Conservation (phyloP, 495 filamentous ascomycete genomes). For the Talaromyces borbonicus region DNA sequence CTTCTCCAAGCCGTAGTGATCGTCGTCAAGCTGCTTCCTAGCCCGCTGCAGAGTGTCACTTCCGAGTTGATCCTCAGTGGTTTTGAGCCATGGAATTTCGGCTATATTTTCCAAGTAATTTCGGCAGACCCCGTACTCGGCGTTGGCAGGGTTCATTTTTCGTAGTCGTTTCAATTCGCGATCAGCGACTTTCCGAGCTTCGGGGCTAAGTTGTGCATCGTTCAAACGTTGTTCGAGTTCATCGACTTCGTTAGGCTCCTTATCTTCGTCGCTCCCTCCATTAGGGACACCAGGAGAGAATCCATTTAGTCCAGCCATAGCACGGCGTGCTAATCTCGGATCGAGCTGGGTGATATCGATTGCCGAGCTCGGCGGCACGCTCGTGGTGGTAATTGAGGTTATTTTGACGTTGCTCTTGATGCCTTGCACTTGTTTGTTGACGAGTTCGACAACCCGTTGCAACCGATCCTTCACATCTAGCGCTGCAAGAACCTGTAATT, state of each 20-base stretch:
- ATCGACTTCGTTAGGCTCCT: conserved; percentile 75
- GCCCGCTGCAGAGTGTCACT: conserved; percentile 67
- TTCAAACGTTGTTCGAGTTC: conserved; percentile 82
- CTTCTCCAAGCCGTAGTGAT: conserved; percentile 94
- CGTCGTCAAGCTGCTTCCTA: conserved; percentile 84
- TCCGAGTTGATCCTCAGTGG: conserved; percentile 83
- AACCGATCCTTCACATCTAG: conserved; percentile 69
- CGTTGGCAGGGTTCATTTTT: conserved; percentile 91
- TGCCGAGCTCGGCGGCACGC: conserved; percentile 42
- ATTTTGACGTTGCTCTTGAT: conserved; percentile 78
- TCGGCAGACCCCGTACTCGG: conserved; percentile 86
- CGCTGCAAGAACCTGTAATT: conserved; percentile 70
- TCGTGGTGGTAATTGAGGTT: conserved; percentile 54
- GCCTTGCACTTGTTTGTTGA: conserved; percentile 66
- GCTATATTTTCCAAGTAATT: conserved; percentile 93
- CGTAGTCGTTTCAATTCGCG: conserved; percentile 80
- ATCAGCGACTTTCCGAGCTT: conserved; percentile 78
- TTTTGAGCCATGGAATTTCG: conserved; percentile 87
- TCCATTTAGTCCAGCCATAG: conserved; percentile 41
- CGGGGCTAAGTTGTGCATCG: conserved; percentile 63
- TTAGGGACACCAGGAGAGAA: conserved; percentile 41
- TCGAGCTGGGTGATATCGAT: conserved; percentile 45
- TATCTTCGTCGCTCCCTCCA: conserved; percentile 49
- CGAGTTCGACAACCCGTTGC: conserved; percentile 65
- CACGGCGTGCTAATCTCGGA: conserved; percentile 38